A percentile compares a stretch with the other conserved stretches of the same genome.
Evolutionary conservation across 805 yeast species (phyloP).

Genomic region (Candida suzukii): DNA sequence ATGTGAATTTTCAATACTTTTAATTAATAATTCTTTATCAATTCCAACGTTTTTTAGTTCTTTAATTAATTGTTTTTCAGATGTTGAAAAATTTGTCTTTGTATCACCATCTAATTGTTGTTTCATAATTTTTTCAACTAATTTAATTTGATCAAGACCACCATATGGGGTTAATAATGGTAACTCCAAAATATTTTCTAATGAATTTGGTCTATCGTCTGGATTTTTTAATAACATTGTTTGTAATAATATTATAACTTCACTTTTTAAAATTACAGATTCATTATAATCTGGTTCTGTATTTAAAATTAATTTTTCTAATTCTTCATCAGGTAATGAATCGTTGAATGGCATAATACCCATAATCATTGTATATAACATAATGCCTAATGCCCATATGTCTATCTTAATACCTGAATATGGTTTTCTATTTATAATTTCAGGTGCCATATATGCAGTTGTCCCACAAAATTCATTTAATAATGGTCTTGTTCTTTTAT

Average conservation of each 20-base stretch:
- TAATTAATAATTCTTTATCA: slow-evolving; percentile 51
- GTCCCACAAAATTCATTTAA: slow-evolving; percentile 91
- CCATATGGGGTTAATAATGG: slow-evolving; percentile 41
- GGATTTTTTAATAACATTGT: slow-evolving; percentile 63
- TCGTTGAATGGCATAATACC: slow-evolving; percentile 92
- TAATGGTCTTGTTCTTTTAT: slow-evolving; percentile 24
- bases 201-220: slow-evolving; percentile 45
- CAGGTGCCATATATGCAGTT: slow-evolving; percentile 96
- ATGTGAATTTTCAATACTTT: slow-evolving; percentile 48
- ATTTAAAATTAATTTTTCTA: slow-evolving; percentile 50
- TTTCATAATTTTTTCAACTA: slow-evolving; percentile 28
- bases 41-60: slow-evolving; percentile 54
- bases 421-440: slow-evolving; percentile 57
- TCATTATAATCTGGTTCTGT: slow-evolving; percentile 56
- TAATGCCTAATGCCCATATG: slow-evolving; percentile 89
- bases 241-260: slow-evolving; percentile 44
- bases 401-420: slow-evolving; percentile 81
- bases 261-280: slow-evolving; percentile 28
- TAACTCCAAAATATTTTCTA: slow-evolving; percentile 41
- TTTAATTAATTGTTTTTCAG: slow-evolving; percentile 58
- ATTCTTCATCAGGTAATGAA: slow-evolving; percentile 54
- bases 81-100: slow-evolving; percentile 46
- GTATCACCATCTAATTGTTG: slow-evolving; percentile 25
- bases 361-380: slow-evolving; percentile 72
- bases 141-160: slow-evolving; percentile 34